These are phyloP conservation scores for Rhododendron vialii DNA, from an alignment of 148 eudicot genomes.

Conservation along the genomic window DNA sequence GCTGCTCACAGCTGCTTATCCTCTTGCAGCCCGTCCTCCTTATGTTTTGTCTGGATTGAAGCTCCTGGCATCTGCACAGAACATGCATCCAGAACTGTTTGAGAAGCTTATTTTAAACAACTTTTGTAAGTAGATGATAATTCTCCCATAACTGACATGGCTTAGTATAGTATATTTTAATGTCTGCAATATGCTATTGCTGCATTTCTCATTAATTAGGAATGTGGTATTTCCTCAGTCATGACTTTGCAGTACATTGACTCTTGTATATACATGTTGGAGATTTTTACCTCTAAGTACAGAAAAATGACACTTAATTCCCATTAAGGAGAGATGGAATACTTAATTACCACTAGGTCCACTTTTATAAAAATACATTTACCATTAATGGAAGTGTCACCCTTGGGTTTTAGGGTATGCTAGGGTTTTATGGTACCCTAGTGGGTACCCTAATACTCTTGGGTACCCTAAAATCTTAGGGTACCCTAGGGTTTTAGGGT, in stretches of 20 bases:
- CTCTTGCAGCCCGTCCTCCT: slow-evolving; percentile 80
- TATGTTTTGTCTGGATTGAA: slow-evolving; percentile 85
- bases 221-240: background rate
- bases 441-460: too few relatives aligned
- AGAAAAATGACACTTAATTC: too few relatives aligned
- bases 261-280: background rate
- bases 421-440: too few relatives aligned
- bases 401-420: too few relatives aligned
- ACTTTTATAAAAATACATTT: too few relatives aligned
- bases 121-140: slow-evolving; percentile 60
- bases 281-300: too few relatives aligned
- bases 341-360: too few relatives aligned
- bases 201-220: background rate
- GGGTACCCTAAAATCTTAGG: too few relatives aligned
- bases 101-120: slow-evolving; percentile 85
- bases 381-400: too few relatives aligned
- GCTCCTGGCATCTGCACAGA: slow-evolving; percentile 71
- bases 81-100: slow-evolving; percentile 85
- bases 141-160: background rate
- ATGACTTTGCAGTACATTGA: background rate
- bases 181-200: background rate
- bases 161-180: background rate
- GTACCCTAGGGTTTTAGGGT: too few relatives aligned
- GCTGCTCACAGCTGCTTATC: slow-evolving; percentile 77
- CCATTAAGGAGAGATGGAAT: too few relatives aligned